Conservation (phyloP, 106 monocot genomes). For the Apostasia ramifera region DNA sequence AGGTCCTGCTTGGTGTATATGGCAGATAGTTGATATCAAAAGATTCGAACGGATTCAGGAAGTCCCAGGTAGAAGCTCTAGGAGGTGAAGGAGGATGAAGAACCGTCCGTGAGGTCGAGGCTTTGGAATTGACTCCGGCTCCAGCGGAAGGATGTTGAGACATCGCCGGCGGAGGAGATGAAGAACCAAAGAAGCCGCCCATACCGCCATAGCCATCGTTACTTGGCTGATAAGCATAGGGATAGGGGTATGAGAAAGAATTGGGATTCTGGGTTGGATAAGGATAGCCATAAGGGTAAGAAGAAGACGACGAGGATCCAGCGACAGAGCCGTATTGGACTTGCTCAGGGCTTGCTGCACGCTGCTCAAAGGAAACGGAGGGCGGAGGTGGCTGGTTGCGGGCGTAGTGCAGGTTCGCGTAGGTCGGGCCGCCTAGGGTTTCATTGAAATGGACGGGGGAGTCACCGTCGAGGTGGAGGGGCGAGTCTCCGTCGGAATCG, state of each 20-base stretch:
- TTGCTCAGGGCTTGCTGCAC: not conserved
- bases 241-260: conserved; percentile 12
- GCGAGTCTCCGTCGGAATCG: conserved; percentile 27
- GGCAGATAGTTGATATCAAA: conserved; percentile 36
- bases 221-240: conserved; percentile 6
- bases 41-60: conserved; percentile 65
- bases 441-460: conserved; percentile 14
- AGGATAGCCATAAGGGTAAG: conserved; percentile 10
- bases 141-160: conserved; percentile 4
- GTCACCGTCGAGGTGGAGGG: conserved; percentile 35
- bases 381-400: conserved; percentile 36
- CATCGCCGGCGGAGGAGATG: conserved; percentile 11
- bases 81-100: conserved; percentile 73
- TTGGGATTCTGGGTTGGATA: conserved; percentile 12
- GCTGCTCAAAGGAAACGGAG: conserved; percentile 46
- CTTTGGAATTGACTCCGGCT: not conserved
- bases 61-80: conserved; percentile 63
- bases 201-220: conserved; percentile 16
- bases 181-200: conserved; percentile 34
- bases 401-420: conserved; percentile 34
- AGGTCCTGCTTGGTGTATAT: conserved; percentile 73
- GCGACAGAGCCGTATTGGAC: conserved; percentile 11
- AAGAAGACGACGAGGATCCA: not conserved
- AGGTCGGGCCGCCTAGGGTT: conserved; percentile 4
- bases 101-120: conserved; percentile 18